Conservation (phyloP, 1,139 yeast species). For the Hyphopichia fennica region DNA sequence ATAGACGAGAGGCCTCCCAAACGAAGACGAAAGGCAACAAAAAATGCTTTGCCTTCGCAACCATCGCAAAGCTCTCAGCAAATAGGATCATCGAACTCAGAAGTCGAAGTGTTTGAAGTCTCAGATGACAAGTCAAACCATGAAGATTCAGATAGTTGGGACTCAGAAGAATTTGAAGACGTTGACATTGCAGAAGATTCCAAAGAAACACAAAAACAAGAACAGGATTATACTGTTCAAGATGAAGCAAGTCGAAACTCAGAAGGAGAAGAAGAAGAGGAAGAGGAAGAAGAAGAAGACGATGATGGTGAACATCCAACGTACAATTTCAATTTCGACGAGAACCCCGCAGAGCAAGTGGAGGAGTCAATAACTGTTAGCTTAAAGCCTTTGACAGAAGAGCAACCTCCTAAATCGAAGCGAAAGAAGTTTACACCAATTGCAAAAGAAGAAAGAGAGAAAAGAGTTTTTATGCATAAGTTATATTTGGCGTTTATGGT, state of each 20-base stretch:
- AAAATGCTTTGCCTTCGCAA: neutral
- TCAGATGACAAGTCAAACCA: slow-evolving; percentile 6
- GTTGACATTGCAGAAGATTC: slow-evolving; percentile 22
- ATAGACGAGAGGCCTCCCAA: slow-evolving; percentile 5
- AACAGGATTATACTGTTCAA: no score
- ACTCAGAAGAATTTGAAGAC: slow-evolving; percentile 34
- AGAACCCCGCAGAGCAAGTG: slow-evolving; percentile 5
- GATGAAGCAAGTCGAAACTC: neutral
- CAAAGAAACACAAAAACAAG: neutral
- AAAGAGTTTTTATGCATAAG: slow-evolving; percentile 59
- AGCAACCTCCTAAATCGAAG: slow-evolving; percentile 8
- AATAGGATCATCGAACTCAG: no score
- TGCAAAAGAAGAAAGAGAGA: slow-evolving; percentile 52
- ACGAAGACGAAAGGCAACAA: slow-evolving; percentile 4
- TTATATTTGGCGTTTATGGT: slow-evolving; percentile 57
- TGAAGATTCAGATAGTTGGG: slow-evolving; percentile 17
- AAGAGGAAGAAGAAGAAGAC: neutral
- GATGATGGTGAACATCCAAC: slow-evolving; percentile 10
- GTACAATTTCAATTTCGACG: slow-evolving; percentile 16
- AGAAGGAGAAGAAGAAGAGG: neutral
- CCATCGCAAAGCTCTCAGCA: neutral
- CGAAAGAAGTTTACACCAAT: slow-evolving; percentile 36
- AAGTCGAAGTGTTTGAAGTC: slow-evolving; percentile 5
- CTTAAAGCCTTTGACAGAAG: slow-evolving; percentile 5
- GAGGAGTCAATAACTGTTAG: slow-evolving; percentile 6